A percentile compares a stretch with the other conserved stretches of the same genome.
Evolutionary conservation across 352 stramenopile species (phyloP).

Genomic region (Globisporangium mamillatum): DNA sequence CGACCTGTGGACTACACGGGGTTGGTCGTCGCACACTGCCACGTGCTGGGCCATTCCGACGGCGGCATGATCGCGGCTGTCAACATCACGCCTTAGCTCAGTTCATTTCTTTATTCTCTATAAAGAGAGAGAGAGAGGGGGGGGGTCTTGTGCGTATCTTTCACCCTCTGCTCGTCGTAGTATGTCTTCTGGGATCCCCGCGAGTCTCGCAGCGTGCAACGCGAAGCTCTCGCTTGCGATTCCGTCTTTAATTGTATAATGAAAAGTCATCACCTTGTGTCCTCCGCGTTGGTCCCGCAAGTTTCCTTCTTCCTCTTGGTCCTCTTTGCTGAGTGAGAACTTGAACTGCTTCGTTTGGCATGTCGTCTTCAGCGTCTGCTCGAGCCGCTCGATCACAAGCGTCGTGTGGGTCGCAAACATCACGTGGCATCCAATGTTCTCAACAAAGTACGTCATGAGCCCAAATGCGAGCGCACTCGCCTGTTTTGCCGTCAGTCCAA

Average conservation of each 20-base stretch:
- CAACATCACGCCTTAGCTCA: constrained; percentile 35
- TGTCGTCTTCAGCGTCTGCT: not conserved
- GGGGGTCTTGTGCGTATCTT: not conserved
- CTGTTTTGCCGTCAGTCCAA: constrained; percentile 29
- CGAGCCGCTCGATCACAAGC: constrained; percentile 22
- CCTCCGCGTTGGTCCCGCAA: not conserved
- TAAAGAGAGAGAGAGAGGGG: not conserved
- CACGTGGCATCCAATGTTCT: constrained; percentile 27
- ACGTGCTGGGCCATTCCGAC: constrained; percentile 80
- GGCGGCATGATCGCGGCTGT: constrained; percentile 71
- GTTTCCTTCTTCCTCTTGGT: not conserved
- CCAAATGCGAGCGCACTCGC: constrained; percentile 25
- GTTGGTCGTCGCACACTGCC: constrained; percentile 67
- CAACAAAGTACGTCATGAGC: constrained; percentile 26
- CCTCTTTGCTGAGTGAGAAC: not conserved
- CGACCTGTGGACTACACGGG: constrained; percentile 62
- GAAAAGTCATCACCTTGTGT: constrained; percentile 4
- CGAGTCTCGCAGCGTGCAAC: not conserved
- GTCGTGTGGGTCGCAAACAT: constrained; percentile 40
- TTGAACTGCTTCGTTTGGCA: constrained; percentile 10
- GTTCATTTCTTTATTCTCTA: not conserved
- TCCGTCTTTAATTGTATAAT: constrained; percentile 22
- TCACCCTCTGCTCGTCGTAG: not conserved
- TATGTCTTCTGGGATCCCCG: constrained; percentile 10
- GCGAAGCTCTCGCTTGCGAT: constrained; percentile 29